These are phyloP conservation scores for Pyricularia sp. DNA, from an alignment of 2,329 filamentous ascomycete species.

Conservation along the genomic window DNA sequence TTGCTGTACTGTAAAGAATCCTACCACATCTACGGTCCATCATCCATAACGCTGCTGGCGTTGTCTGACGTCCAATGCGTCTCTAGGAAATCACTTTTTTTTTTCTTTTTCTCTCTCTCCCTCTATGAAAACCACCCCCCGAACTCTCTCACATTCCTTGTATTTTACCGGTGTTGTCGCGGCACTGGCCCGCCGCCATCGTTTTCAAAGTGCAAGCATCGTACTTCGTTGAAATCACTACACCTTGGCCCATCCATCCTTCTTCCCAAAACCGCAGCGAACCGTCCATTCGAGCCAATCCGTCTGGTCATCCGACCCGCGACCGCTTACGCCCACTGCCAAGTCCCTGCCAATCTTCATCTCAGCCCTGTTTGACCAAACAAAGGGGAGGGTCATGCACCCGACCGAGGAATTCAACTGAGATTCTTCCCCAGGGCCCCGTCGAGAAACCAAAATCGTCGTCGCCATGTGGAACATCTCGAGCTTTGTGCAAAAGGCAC, in stretches of 20 bases:
- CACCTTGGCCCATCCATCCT: neutral
- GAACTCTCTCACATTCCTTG: neutral
- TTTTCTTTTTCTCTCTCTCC: no score
- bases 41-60: neutral
- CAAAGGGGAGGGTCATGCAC: neutral
- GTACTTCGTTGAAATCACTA: neutral
- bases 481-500: slow-evolving; percentile 89
- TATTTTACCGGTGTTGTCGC: neutral
- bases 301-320: neutral
- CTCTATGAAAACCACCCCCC: neutral
- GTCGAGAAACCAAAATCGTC: neutral
- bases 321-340: neutral
- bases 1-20: neutral
- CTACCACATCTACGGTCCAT: neutral
- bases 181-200: neutral
- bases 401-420: neutral
- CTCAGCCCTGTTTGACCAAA: neutral
- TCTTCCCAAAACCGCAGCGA: neutral
- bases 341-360: neutral
- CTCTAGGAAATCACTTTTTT: neutral
- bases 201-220: neutral
- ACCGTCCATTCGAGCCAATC: neutral
- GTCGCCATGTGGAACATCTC: slow-evolving; percentile 51
- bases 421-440: neutral
- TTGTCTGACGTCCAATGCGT: neutral